Conservation (phyloP, 2,329 filamentous ascomycete species). For the Fusarium sp. region DNA sequence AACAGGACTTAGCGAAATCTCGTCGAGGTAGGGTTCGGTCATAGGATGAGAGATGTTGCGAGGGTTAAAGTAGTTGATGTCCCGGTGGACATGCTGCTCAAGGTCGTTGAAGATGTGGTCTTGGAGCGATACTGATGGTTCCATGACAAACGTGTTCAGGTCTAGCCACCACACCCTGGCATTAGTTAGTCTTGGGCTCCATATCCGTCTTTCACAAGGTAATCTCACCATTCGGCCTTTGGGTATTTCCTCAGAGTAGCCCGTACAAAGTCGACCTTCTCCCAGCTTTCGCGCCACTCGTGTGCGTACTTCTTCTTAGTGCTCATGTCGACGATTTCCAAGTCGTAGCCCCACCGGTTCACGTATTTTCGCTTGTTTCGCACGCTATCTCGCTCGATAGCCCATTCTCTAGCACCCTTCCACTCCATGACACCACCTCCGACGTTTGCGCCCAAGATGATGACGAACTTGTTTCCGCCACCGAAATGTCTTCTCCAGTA, state of each 20-base stretch:
- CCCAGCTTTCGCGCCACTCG: constrained; percentile 99
- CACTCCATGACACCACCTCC: constrained; percentile 99
- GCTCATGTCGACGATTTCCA: constrained; percentile 98
- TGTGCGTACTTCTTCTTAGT: constrained; percentile 99
- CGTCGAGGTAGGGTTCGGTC: constrained; percentile 81
- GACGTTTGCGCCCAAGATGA: constrained; percentile 93
- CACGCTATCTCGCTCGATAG: constrained; percentile 95
- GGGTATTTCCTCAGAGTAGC: constrained; percentile 94
- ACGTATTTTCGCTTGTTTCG: constrained; percentile 95
- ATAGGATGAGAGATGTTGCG: constrained; percentile 92
- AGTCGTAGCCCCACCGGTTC: constrained; percentile 90
- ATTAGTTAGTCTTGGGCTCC: constrained; percentile 54
- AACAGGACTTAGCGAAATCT: constrained; percentile 76
- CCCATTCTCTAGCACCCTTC: constrained; percentile 98
- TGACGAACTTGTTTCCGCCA: constrained; percentile 91
- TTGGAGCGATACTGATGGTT: constrained; percentile 91
- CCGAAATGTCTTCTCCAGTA: constrained; percentile 82
- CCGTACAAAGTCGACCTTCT: constrained; percentile 95
- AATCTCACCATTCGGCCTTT: constrained; percentile 89
- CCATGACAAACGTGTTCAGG: constrained; percentile 98
- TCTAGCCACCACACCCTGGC: constrained; percentile 99
- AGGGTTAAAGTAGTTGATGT: constrained; percentile 97
- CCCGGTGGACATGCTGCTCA: constrained; percentile 83
- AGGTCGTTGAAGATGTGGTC: constrained; percentile 90
- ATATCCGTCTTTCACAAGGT: background rate